These are phyloP conservation scores for Teratosphaeriaceae sp. DNA, from an alignment of 2,329 filamentous ascomycete genomes.

Conservation along the genomic window DNA sequence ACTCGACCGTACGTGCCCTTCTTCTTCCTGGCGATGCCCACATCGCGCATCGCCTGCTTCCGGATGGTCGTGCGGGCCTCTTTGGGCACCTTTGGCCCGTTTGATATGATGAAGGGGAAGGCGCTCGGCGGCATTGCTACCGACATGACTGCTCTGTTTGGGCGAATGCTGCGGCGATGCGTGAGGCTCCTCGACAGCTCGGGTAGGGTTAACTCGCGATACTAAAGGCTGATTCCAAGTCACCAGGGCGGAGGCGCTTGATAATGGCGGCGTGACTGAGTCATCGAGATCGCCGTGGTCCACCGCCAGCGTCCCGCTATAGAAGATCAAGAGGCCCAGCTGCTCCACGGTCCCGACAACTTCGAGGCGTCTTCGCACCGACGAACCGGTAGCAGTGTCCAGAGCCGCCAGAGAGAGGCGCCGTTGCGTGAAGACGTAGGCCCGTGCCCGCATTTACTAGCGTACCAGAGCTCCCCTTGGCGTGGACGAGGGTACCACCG, in stretches of 20 bases:
- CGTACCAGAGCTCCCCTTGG: too few relatives aligned
- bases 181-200: not conserved
- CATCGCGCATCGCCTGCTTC: conserved; percentile 35
- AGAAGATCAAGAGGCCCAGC: not conserved
- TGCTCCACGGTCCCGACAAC: not conserved
- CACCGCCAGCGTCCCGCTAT: not conserved
- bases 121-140: not conserved
- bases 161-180: not conserved
- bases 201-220: not conserved
- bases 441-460: too few relatives aligned
- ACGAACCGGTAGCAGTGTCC: not conserved
- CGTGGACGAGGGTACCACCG: too few relatives aligned
- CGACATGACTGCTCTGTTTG: not conserved
- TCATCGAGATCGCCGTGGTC: not conserved
- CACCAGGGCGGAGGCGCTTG: not conserved
- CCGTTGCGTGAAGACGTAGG: too few relatives aligned
- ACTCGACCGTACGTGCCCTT: conserved; percentile 27
- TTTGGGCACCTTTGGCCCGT: conserved; percentile 19
- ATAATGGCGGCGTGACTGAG: not conserved
- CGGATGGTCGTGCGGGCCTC: conserved; percentile 28
- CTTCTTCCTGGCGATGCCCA: conserved; percentile 26
- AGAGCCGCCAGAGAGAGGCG: not conserved
- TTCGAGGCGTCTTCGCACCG: not conserved
- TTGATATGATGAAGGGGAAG: conserved; percentile 17
- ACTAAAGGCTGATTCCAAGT: not conserved